phyloP scores from a whole-genome alignment of 2,329 filamentous ascomycete genomes.

The Bertia moriformis region DNA sequence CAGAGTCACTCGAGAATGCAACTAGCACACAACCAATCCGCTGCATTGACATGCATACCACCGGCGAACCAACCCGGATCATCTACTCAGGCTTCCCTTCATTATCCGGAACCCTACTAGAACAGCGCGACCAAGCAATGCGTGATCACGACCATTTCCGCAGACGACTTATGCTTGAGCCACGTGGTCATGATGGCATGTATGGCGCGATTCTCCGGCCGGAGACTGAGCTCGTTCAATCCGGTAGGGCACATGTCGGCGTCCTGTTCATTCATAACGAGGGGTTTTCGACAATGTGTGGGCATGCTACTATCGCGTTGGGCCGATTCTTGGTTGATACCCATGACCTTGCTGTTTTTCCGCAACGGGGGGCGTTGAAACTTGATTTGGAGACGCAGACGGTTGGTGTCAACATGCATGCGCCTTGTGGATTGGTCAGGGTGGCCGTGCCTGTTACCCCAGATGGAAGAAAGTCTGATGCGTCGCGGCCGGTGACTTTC shows the following conservation, averaged over 20 bases:
- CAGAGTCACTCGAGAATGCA: not conserved
- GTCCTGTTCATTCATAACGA: slow-evolving; percentile 30
- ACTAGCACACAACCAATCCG: not conserved
- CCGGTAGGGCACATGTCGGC: slow-evolving; percentile 27
- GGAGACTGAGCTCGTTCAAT: slow-evolving; percentile 22
- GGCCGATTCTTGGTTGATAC: slow-evolving; percentile 26
- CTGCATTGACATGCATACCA: slow-evolving; percentile 29
- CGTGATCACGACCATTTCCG: slow-evolving; percentile 23
- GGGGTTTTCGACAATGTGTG: slow-evolving; percentile 33
- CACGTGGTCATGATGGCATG: slow-evolving; percentile 33
- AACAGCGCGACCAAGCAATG: slow-evolving; percentile 21
- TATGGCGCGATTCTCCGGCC: slow-evolving; percentile 29
- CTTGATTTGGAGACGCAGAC: slow-evolving; percentile 10
- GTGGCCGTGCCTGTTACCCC: slow-evolving; percentile 20
- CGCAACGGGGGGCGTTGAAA: slow-evolving; percentile 14
- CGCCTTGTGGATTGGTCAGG: slow-evolving; percentile 24
- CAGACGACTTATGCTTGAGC: slow-evolving; percentile 25
- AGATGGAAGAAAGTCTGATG: slow-evolving; percentile 15
- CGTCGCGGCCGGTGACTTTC: slow-evolving; percentile 20
- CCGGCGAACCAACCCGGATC: slow-evolving; percentile 31
- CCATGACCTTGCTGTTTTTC: slow-evolving; percentile 21
- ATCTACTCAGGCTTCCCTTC: slow-evolving; percentile 22
- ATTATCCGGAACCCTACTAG: slow-evolving; percentile 20
- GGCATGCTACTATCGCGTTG: slow-evolving; percentile 33
- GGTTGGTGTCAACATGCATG: slow-evolving; percentile 21